These are phyloP conservation scores for Plectosphaerella cucumerina DNA, from an alignment of 2,329 filamentous ascomycete genomes.

Conservation along the genomic window DNA sequence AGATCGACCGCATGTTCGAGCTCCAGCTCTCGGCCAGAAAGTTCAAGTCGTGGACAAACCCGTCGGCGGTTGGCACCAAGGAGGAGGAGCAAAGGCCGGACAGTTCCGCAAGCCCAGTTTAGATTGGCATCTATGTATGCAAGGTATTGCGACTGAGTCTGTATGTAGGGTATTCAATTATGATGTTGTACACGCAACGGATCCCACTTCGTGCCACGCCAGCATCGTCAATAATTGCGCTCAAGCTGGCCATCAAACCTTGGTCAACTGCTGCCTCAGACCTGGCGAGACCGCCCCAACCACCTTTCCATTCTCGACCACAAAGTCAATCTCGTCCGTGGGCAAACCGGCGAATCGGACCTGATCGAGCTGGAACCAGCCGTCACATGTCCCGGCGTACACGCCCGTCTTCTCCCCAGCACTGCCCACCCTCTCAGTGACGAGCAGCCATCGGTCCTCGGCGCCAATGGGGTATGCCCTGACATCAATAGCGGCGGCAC, in stretches of 20 bases:
- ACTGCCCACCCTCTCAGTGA: neutral
- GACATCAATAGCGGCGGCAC: neutral
- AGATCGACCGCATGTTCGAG: slow-evolving; percentile 41
- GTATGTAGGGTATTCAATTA: too few relatives aligned
- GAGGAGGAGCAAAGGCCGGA: too few relatives aligned
- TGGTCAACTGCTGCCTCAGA: neutral
- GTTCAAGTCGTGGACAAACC: slow-evolving; percentile 16
- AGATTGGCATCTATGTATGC: too few relatives aligned
- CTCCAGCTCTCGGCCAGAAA: slow-evolving; percentile 18
- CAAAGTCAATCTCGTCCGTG: slow-evolving; percentile 1
- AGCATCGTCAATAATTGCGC: too few relatives aligned
- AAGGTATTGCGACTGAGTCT: too few relatives aligned
- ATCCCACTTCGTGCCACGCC: too few relatives aligned
- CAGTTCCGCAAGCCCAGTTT: too few relatives aligned
- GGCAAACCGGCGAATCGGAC: neutral
- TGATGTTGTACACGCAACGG: too few relatives aligned
- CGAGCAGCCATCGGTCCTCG: neutral
- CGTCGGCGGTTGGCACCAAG: neutral
- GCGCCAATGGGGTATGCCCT: neutral
- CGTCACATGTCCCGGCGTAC: neutral
- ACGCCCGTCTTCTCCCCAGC: neutral
- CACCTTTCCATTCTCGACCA: neutral
- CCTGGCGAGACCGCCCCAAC: neutral
- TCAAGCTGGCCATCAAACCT: too few relatives aligned
- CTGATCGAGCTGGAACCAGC: neutral